Evolutionary conservation across 1,284 basidiomycete genomes (phyloP), one percentile per base, ranked within the genome.

Genomic region (Flammula alnicola): DNA sequence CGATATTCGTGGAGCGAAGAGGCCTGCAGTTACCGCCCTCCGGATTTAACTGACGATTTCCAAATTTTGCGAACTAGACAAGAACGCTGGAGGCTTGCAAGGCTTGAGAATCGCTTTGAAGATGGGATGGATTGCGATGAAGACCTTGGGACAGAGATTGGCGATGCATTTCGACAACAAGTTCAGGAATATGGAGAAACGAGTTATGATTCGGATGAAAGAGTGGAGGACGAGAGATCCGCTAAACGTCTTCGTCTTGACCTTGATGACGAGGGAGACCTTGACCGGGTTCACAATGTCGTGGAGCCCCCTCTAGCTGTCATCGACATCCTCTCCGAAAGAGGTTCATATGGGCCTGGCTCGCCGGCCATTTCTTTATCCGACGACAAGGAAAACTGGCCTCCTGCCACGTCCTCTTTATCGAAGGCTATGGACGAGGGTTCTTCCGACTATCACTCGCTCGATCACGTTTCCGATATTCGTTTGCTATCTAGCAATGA

Each of bases 381-480:
- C n/a, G 47, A 43, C 22, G 53, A 59, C 12, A 63, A 57, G 30
- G 57, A 60, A 46, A 55, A 58, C 27, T 55, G 59, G 43, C 58
- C 60, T 11, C 60, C 57, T 9, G 41, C 41, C 19, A 47, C 51
- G 7, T 47, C 52, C 11, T 54, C 55, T 23, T 56, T 52, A 4
- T 50, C 49, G 37, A 40, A 40, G n/a, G 11, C 44, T 2, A 16
- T 48, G 25, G 37, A 51, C 29, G 53, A 49, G 7, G 25, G 2
- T 17, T 27, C 29, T 16, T 4, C 11, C 8, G 23, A 40, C 4
- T 47, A 32, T 25, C 30, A 36, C 22, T 20, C 22, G 2, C 17
- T 27, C 12, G 19, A 27, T 1, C 16, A 19, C 14, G 40, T 32
- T 14, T 11, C 16, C n/a, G 31, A 25, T 10, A 16, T 20, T 9